phyloP scores from a whole-genome alignment of 225 moss, liverwort and hornwort genomes.

The Thuidium tamariscinum region DNA sequence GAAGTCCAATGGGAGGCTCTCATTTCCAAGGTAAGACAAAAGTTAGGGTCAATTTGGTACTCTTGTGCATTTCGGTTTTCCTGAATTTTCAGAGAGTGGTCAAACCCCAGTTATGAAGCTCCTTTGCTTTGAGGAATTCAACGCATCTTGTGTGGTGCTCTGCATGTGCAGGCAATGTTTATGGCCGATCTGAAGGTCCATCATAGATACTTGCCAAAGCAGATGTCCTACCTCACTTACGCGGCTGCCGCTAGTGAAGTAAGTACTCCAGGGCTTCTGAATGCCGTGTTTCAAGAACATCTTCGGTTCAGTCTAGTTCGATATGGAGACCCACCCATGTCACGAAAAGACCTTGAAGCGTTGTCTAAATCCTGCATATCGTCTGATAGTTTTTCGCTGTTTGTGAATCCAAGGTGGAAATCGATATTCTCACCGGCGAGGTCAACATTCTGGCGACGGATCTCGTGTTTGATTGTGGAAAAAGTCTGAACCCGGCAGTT shows the following conservation, averaged over 20 bases:
- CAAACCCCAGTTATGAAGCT: not conserved
- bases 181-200: constrained; percentile 21
- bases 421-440: constrained; percentile 55
- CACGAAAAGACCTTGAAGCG: not conserved
- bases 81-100: not conserved
- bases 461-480: constrained; percentile 64
- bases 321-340: not conserved
- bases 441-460: constrained; percentile 47
- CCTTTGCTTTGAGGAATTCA: not conserved
- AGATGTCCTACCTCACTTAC: constrained; percentile 7
- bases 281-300: not conserved
- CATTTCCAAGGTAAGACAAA: not conserved
- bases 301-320: not conserved
- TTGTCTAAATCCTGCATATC: not conserved
- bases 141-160: not conserved
- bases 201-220: constrained; percentile 1
- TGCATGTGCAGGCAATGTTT: not conserved
- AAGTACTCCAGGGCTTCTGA: not conserved
- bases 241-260: constrained; percentile 48
- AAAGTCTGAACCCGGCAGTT: constrained; percentile 69
- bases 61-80: not conserved
- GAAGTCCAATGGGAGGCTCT: constrained; percentile 22
- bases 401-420: constrained; percentile 46
- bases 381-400: not conserved
- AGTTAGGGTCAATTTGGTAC: not conserved